Evolutionary conservation across 2,329 filamentous ascomycete genomes (phyloP).

Genomic region (Penicillium sp.): DNA sequence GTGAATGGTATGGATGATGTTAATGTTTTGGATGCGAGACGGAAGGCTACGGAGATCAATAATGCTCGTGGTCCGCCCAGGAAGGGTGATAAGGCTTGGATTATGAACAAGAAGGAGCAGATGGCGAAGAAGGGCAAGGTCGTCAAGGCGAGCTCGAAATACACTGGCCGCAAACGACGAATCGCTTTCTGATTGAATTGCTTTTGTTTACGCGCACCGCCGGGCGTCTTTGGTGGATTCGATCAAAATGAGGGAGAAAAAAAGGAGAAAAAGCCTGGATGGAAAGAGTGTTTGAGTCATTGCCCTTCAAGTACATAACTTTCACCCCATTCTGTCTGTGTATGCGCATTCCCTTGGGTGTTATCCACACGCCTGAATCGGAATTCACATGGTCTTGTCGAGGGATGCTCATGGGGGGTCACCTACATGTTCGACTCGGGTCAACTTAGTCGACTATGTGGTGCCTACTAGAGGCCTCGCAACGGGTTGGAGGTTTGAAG

Average conservation of each 20-base stretch:
- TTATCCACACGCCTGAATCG: neutral
- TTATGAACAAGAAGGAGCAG: slow-evolving; percentile 71
- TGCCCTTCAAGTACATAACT: neutral
- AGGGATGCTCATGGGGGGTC: neutral
- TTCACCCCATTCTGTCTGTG: neutral
- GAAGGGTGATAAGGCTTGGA: slow-evolving; percentile 53
- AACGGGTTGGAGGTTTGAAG: neutral
- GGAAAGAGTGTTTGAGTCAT: neutral
- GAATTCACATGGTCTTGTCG: neutral
- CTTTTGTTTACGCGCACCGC: neutral
- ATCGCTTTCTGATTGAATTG: slow-evolving; percentile 62
- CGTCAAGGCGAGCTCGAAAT: slow-evolving; percentile 88
- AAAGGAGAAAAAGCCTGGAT: neutral
- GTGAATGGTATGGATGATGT: slow-evolving; percentile 87
- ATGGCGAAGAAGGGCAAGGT: slow-evolving; percentile 94
- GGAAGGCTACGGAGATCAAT: slow-evolving; percentile 45
- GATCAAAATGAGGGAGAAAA: neutral
- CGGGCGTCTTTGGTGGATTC: neutral
- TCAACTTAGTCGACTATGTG: neutral
- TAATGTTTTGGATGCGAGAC: slow-evolving; percentile 70
- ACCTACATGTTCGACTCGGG: neutral
- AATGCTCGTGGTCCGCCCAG: slow-evolving; percentile 47
- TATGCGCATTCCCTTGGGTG: neutral
- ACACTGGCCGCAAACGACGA: slow-evolving; percentile 84
- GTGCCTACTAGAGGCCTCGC: neutral